Conservation (phyloP, 2,329 filamentous ascomycete species). For the Berkeleyomyces basicola region DNA sequence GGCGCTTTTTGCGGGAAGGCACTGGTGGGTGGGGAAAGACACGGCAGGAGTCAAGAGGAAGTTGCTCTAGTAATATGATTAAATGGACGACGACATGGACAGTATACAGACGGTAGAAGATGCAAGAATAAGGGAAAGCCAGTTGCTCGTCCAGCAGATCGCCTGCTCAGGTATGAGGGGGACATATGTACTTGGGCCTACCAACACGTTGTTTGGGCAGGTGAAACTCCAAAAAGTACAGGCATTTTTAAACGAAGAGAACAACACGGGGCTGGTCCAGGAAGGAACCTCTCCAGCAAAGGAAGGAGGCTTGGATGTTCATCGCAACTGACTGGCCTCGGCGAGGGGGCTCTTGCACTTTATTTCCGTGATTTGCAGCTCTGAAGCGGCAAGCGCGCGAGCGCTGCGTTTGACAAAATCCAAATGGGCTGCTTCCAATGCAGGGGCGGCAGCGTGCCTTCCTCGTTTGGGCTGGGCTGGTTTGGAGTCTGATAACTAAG, state of each 20-base stretch:
- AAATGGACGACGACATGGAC: background rate
- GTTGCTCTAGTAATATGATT: background rate
- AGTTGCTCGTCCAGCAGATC: too few species aligned
- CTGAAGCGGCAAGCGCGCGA: background rate
- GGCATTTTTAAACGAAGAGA: background rate
- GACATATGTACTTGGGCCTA: too few species aligned
- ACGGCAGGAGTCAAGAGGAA: background rate
- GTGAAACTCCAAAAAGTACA: background rate
- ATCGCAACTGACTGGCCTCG: background rate
- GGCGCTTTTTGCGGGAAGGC: background rate
- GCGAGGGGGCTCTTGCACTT: background rate
- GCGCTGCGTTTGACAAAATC: background rate
- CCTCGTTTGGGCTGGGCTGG: background rate
- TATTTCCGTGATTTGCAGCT: background rate
- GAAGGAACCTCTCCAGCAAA: background rate
- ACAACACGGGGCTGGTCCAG: background rate
- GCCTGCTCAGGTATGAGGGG: too few species aligned
- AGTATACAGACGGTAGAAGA: background rate
- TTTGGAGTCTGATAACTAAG: background rate
- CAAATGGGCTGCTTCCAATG: too few species aligned
- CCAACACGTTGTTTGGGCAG: background rate
- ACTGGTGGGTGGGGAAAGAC: background rate
- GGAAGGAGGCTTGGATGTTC: background rate
- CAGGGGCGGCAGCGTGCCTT: too few species aligned
- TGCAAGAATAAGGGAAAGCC: background rate